These are phyloP conservation scores for Clitoria ternatea DNA, from an alignment of 306 rosid genomes.

Conservation along the genomic window DNA sequence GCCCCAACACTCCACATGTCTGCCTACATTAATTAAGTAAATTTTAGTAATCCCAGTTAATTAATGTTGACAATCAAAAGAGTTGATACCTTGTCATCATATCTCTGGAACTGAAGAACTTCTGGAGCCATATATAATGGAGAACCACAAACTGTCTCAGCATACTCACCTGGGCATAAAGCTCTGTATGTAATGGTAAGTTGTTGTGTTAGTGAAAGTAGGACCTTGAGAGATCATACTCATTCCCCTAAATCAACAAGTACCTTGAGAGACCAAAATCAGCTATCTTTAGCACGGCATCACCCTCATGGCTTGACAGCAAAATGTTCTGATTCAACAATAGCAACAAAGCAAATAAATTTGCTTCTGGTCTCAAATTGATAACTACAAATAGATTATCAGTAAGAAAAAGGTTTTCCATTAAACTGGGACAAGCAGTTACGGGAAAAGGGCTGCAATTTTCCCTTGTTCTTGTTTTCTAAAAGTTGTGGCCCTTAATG, in stretches of 20 bases:
- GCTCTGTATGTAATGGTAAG: conserved; percentile 22
- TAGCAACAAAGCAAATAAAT: conserved; percentile 23
- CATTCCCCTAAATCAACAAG: not conserved
- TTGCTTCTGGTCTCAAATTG: conserved; percentile 20
- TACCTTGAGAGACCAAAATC: conserved; percentile 78
- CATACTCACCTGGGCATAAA: conserved; percentile 37
- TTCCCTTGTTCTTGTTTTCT: not conserved
- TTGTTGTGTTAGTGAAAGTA: not conserved
- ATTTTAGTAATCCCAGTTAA: conserved; percentile 2
- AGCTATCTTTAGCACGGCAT: conserved; percentile 51
- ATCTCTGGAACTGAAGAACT: conserved; percentile 58
- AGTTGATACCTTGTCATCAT: conserved; percentile 47
- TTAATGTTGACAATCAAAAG: not conserved
- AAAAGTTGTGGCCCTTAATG: not conserved
- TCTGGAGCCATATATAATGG: conserved; percentile 67
- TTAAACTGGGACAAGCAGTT: not conserved
- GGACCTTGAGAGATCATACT: no score
- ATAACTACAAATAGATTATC: not conserved
- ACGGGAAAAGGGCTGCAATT: not conserved
- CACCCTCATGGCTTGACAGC: conserved; percentile 34
- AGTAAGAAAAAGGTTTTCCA: not conserved
- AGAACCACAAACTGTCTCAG: conserved; percentile 61
- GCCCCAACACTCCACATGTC: conserved; percentile 79
- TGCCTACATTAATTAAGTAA: conserved; percentile 29
- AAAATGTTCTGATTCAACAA: conserved; percentile 52